A percentile compares a stretch with the other conserved stretches of the same genome.
These are phyloP conservation scores for Phoma sp. DNA, from an alignment of 2,329 filamentous ascomycete species.

Conservation along the genomic window DNA sequence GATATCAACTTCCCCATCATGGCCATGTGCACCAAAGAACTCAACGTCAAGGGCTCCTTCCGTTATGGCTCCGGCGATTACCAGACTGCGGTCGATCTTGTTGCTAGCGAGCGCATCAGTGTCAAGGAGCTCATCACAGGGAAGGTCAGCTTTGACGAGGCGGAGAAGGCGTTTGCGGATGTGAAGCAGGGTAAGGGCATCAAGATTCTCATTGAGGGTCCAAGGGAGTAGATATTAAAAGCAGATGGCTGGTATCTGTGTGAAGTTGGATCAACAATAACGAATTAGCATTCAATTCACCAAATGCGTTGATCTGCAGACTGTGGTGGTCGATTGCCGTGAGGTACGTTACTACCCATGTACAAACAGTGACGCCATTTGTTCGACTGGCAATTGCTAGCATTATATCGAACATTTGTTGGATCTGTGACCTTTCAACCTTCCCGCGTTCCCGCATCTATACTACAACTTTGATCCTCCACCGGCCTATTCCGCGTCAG, in stretches of 20 bases:
- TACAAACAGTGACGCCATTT: too few relatives aligned
- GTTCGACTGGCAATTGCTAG: too few relatives aligned
- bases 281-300: too few relatives aligned
- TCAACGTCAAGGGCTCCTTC: slow-evolving; percentile 86
- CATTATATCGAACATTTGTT: too few relatives aligned
- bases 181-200: slow-evolving; percentile 85
- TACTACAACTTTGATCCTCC: slow-evolving; percentile 4
- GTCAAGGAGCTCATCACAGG: slow-evolving; percentile 81
- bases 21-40: slow-evolving; percentile 86
- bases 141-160: slow-evolving; percentile 78
- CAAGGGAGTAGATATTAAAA: slow-evolving; percentile 29
- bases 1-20: slow-evolving; percentile 93
- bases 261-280: too few relatives aligned
- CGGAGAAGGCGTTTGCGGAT: slow-evolving; percentile 84
- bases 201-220: slow-evolving; percentile 62
- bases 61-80: slow-evolving; percentile 90
- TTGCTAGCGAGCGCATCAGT: slow-evolving; percentile 72
- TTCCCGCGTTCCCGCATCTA: neutral
- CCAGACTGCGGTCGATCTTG: slow-evolving; percentile 78
- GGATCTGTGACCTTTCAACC: neutral
- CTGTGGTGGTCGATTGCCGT: too few relatives aligned
- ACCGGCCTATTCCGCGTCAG: slow-evolving; percentile 1
- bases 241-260: too few relatives aligned
- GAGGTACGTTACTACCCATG: too few relatives aligned
- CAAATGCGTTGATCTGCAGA: too few relatives aligned